Evolutionary conservation across 371 early-diverging fungal genomes (phyloP).

Genomic region (Capillidium heterosporum): DNA sequence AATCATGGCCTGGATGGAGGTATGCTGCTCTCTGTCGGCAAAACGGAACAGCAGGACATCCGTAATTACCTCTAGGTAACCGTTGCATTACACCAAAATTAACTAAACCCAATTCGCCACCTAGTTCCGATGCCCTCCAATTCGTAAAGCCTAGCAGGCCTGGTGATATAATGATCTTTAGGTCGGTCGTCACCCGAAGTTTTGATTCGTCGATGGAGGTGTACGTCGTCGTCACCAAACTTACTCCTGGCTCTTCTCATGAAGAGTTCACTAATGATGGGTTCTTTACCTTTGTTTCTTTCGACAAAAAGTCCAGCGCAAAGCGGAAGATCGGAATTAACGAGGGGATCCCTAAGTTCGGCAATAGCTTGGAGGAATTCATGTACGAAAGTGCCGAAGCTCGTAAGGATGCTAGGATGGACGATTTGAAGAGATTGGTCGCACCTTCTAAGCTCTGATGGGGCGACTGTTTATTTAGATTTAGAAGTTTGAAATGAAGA

Average conservation of each 20-base stretch:
- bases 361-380: background rate
- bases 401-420: background rate
- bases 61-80: background rate
- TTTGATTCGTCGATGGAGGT: slow-evolving; percentile 34
- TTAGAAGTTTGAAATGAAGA: too few species aligned
- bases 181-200: slow-evolving; percentile 26
- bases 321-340: background rate
- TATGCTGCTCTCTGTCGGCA: slow-evolving; percentile 40
- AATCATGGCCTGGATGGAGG: slow-evolving; percentile 62
- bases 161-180: slow-evolving; percentile 31
- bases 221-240: slow-evolving; percentile 14
- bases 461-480: too few species aligned
- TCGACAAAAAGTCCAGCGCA: background rate
- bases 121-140: slow-evolving; percentile 28
- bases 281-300: slow-evolving; percentile 2
- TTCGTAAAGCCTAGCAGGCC: slow-evolving; percentile 28
- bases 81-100: background rate
- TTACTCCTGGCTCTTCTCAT: background rate
- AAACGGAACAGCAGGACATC: slow-evolving; percentile 18
- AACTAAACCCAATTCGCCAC: background rate
- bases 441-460: background rate
- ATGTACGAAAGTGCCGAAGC: background rate
- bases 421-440: background rate
- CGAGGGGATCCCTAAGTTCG: background rate
- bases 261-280: slow-evolving; percentile 7